Base-by-base conservation (phyloP, 2,329 filamentous ascomycete species). In the Xylariaceae sp. region DNA sequence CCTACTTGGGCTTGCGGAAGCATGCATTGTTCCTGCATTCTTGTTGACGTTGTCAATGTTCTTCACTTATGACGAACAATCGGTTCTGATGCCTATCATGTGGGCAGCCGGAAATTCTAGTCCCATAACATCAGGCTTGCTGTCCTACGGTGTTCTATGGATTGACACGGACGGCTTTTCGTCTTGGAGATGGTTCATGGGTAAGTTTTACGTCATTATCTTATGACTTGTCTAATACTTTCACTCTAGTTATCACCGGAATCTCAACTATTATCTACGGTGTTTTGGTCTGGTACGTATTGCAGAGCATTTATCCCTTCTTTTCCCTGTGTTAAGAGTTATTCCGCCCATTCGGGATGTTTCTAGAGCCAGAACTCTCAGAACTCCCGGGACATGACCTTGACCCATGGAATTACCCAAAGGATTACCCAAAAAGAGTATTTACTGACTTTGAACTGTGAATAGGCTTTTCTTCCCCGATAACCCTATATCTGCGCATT, bases 121-220 rank as follows among this genome's bases (percentile, higher is more conserved):
- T 37, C 68, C 70, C 2, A 69, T 71, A 32, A 70, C 70, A 7
- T 71, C 67, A 2, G 70, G 70, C 1, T 56, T 71, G 20, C 45
- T 71, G 1, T 71, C 70, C 7, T 71, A 71, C 18, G 68, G 67
- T 1, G 68, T 69, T 5, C 46, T 71, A 1, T 70, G 63, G 65
- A 74, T 74, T 23, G 61, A 73, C 5, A 74, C 73, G 0, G 65
- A 63, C 5, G 65, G 49, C n/a, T 74, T 75, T 53, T 64, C 68
- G 7, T 68, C 73, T 2, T 75, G 73, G 73, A 74, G 70, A 56
- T 74, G 70, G 71, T 70, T 75, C 29, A 74, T 75, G 72, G 67
- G 71, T 72, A 51, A 50, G 56, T 21, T 16, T 40, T 18, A 9
- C 23, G 12, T 10, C 19, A 18, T 19, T 2, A 19, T 54, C 29